Base-by-base conservation (phyloP, 768 basidiomycete genomes). In the Tephrocybe sp. region DNA sequence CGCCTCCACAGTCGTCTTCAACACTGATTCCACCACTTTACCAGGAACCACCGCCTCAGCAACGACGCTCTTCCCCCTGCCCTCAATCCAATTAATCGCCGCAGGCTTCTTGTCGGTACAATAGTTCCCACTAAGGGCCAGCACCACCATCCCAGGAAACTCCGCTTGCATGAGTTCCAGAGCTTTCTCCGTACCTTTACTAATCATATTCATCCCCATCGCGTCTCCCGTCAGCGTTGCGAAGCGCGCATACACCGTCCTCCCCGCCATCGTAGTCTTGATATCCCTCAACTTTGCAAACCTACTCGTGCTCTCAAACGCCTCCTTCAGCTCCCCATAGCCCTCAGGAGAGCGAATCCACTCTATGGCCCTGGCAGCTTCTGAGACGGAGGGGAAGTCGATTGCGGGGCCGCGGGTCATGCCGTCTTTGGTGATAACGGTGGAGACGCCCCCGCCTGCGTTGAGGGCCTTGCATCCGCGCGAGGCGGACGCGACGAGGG, bases 161-260 rank as follows among this genome's bases (percentile, higher is more conserved):
- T 84, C 69, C 44, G 76, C 74, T 59, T 79, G 76, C 79, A 92
- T 77, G 17, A 76, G 79, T 62, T 88, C 92, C 11, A 99, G 79
- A 17, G 94, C 94, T 70, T 89, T 90, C 74, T 98, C 97, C 9
- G 93, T 94, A 2, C 95, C 97, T 72, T 99, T 99, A 8, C 89
- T 91, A 64, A 98, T 97, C 97, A 98, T 99, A 76, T 99, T 99
- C 97, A 99, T 99, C 14, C 97, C 97, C 96, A 98, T 99, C 36
- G 97, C 96, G 62, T 98, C 96, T 26, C 95, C 97, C 0, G 97
- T 98, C 48, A 83, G 85, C 12, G 94, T 97, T 52, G 89, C 89
- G 63, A 99, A 98, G 41, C 97, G 83, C 19, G 98, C 85, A 65
- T 85, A 99, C 34, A 99, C 72, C 34, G 93, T 96, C 36, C 97